These are phyloP conservation scores for Mycogone perniciosa DNA, from an alignment of 2,329 filamentous ascomycete species.

Conservation along the genomic window DNA sequence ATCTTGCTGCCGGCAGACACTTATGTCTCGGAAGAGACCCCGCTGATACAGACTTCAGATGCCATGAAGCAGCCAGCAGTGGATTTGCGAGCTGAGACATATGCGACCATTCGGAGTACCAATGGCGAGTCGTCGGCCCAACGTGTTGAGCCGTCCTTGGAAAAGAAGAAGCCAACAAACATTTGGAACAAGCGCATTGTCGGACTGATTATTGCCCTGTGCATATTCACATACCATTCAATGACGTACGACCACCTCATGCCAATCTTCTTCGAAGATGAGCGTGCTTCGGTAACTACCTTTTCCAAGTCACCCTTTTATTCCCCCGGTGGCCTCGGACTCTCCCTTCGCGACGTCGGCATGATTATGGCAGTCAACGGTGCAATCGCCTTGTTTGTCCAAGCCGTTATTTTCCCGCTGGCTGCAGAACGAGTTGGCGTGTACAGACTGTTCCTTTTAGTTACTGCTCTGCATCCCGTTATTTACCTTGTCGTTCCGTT, in stretches of 20 bases:
- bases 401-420: constrained; percentile 55
- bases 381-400: constrained; percentile 52
- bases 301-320: constrained; percentile 41
- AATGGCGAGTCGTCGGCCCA: constrained; percentile 43
- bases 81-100: constrained; percentile 70
- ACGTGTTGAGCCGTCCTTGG: constrained; percentile 20
- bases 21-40: constrained; percentile 60
- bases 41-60: constrained; percentile 68
- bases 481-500: constrained; percentile 54
- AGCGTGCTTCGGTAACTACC: constrained; percentile 41
- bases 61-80: constrained; percentile 66
- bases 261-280: constrained; percentile 88
- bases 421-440: constrained; percentile 53
- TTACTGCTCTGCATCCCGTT: constrained; percentile 55
- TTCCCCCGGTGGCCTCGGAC: constrained; percentile 55
- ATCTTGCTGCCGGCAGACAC: constrained; percentile 40
- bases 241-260: constrained; percentile 93
- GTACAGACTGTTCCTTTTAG: constrained; percentile 51
- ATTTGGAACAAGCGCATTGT: constrained; percentile 58
- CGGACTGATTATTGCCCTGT: constrained; percentile 72
- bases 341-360: constrained; percentile 57
- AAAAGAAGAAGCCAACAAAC: constrained; percentile 30
- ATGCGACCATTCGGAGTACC: constrained; percentile 58
- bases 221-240: constrained; percentile 88
- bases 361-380: constrained; percentile 55